These are phyloP conservation scores for Tieghemostelium lacteum DNA, from an alignment of 78 protist genomes.

Conservation along the genomic window DNA sequence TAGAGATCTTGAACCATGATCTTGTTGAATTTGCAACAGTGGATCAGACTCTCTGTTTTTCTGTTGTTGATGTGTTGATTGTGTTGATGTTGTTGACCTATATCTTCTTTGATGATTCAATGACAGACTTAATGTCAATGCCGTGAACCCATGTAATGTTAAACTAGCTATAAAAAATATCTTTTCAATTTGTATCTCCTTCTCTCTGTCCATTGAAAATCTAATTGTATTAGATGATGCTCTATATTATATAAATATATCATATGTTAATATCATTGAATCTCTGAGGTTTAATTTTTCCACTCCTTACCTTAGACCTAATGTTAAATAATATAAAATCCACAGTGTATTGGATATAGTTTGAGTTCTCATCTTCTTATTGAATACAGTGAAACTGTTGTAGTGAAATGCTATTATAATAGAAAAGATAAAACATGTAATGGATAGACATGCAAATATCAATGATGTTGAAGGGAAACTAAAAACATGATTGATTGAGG, in stretches of 20 bases:
- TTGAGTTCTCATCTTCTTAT: constrained; percentile 68
- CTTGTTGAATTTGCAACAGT: constrained; percentile 43
- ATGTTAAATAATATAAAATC: constrained; percentile 67
- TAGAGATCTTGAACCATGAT: constrained; percentile 9
- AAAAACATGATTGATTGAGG: constrained; percentile 20
- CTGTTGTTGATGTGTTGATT: not conserved
- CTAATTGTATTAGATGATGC: constrained; percentile 68
- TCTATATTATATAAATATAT: not conserved
- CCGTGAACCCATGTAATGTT: constrained; percentile 73
- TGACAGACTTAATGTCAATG: constrained; percentile 40
- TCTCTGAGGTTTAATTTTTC: not conserved
- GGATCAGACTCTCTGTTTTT: constrained; percentile 57
- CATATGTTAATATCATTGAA: not conserved
- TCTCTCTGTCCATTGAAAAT: constrained; percentile 50
- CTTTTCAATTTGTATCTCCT: constrained; percentile 27
- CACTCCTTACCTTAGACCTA: constrained; percentile 52
- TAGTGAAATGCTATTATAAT: constrained; percentile 60
- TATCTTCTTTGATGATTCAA: constrained; percentile 76
- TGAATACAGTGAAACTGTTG: constrained; percentile 62
- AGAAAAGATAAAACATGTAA: constrained; percentile 51
- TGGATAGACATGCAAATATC: constrained; percentile 26
- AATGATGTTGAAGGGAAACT: constrained; percentile 55
- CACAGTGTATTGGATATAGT: constrained; percentile 73
- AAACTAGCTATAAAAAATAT: constrained; percentile 64
- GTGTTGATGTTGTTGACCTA: constrained; percentile 49